Evolutionary conservation across 495 filamentous ascomycete genomes (phyloP).

Genomic region (Penicillium roqueforti): DNA sequence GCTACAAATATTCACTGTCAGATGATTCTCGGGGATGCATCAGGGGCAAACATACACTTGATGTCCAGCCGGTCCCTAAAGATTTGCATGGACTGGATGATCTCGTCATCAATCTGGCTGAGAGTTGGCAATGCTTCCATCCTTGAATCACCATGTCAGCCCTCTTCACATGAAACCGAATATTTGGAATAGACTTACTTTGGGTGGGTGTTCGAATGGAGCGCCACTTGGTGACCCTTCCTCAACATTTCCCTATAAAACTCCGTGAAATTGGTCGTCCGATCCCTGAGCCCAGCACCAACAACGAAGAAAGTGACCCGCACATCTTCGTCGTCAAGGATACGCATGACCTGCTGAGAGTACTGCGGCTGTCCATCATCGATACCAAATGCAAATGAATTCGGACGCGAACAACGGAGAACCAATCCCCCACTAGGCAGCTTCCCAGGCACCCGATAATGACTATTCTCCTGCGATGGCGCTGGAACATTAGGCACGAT

Average conservation of each 20-base stretch:
- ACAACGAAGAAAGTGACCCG: constrained; percentile 78
- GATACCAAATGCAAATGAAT: constrained; percentile 76
- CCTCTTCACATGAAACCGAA: neutral
- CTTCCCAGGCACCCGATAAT: constrained; percentile 55
- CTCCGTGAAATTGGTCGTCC: constrained; percentile 54
- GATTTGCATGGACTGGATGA: constrained; percentile 56
- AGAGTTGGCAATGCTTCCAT: constrained; percentile 60
- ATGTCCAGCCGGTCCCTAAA: constrained; percentile 50
- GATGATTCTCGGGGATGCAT: neutral
- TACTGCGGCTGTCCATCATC: constrained; percentile 66
- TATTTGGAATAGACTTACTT: constrained; percentile 32
- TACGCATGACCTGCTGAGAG: constrained; percentile 60
- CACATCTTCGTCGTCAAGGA: constrained; percentile 59
- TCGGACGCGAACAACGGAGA: constrained; percentile 64
- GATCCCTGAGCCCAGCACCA: constrained; percentile 59
- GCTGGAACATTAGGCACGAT: constrained; percentile 48
- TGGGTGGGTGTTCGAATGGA: constrained; percentile 72
- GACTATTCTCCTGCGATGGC: constrained; percentile 31
- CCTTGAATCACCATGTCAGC: constrained; percentile 20
- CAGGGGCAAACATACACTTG: constrained; percentile 24
- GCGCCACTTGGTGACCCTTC: constrained; percentile 68
- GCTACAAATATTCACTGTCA: constrained; percentile 21
- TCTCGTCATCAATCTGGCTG: constrained; percentile 66
- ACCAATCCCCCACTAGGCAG: constrained; percentile 57
- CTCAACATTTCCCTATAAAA: constrained; percentile 62